A percentile compares a stretch with the other conserved stretches of the same genome.
Conservation (phyloP, 176 grass and related monocot species). For the Musa acuminata region DNA sequence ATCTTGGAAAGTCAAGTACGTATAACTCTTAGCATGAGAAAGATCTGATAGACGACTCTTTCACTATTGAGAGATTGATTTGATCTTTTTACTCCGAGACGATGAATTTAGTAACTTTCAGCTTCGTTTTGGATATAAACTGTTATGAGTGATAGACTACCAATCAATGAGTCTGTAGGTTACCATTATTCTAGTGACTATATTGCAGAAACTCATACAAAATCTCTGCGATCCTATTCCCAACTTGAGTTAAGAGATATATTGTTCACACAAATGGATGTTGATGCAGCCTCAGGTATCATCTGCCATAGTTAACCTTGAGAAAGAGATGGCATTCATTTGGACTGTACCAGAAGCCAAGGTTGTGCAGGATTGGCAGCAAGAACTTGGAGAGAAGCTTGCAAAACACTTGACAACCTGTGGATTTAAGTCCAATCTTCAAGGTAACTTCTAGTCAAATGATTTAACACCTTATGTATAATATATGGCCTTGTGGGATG, state of each 20-base stretch:
- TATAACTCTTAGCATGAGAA: neutral
- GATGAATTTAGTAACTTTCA: neutral
- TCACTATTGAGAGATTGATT: neutral
- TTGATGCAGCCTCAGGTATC: slow-evolving; percentile 49
- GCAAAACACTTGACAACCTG: slow-evolving; percentile 76
- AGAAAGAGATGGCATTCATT: slow-evolving; percentile 47
- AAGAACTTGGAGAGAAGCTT: slow-evolving; percentile 58
- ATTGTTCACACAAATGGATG: neutral
- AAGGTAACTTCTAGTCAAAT: slow-evolving; percentile 25
- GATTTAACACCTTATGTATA: neutral
- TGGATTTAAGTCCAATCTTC: slow-evolving; percentile 63
- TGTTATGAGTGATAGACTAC: too few species aligned
- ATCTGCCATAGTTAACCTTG: slow-evolving; percentile 55
- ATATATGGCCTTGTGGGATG: neutral
- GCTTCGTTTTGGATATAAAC: too few species aligned
- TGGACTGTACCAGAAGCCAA: slow-evolving; percentile 54
- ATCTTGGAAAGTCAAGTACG: slow-evolving; percentile 78
- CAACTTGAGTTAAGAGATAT: neutral
- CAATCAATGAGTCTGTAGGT: too few species aligned
- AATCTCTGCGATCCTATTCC: neutral
- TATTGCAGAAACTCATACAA: too few species aligned
- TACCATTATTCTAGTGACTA: too few species aligned
- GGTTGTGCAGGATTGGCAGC: slow-evolving; percentile 44
- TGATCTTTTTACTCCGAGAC: neutral
- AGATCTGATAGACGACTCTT: neutral